Evolutionary conservation across 352 stramenopile species (phyloP).

Genomic region (Phytopythium ostracodes): DNA sequence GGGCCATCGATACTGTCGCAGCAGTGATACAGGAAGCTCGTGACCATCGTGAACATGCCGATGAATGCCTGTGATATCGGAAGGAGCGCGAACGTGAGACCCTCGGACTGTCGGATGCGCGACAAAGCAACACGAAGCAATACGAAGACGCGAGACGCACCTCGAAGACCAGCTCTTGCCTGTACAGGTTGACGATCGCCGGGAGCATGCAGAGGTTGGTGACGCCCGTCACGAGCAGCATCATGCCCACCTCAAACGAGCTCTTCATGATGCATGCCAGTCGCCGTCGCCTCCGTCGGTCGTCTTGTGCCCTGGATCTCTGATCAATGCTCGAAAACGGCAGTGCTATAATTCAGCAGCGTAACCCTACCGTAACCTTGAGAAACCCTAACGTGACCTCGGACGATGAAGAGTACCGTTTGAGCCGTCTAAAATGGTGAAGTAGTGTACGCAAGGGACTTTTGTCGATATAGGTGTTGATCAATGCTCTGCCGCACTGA

Average conservation of each 20-base stretch:
- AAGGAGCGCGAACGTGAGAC: neutral
- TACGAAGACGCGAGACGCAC: conserved; percentile 19
- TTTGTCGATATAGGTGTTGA: neutral
- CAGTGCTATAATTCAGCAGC: neutral
- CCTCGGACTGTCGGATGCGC: neutral
- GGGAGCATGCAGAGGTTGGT: conserved; percentile 83
- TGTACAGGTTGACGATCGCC: conserved; percentile 53
- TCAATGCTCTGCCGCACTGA: fast-evolving
- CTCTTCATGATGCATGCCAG: conserved; percentile 35
- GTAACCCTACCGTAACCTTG: neutral
- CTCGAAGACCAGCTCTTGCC: conserved; percentile 65
- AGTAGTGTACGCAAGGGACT: conserved; percentile 16
- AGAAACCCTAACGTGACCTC: neutral
- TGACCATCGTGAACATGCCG: conserved; percentile 73
- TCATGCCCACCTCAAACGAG: conserved; percentile 60
- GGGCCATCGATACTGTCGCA: conserved; percentile 71
- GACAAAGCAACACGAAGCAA: neutral
- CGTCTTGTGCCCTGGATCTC: neutral
- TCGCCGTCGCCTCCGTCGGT: neutral
- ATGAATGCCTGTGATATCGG: conserved; percentile 48
- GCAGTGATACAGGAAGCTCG: conserved; percentile 78
- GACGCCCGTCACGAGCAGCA: conserved; percentile 66
- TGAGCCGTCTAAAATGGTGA: neutral
- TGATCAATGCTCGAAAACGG: neutral
- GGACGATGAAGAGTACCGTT: neutral